Conservation (phyloP, 148 eudicot species). For the Polygonum aviculare region DNA sequence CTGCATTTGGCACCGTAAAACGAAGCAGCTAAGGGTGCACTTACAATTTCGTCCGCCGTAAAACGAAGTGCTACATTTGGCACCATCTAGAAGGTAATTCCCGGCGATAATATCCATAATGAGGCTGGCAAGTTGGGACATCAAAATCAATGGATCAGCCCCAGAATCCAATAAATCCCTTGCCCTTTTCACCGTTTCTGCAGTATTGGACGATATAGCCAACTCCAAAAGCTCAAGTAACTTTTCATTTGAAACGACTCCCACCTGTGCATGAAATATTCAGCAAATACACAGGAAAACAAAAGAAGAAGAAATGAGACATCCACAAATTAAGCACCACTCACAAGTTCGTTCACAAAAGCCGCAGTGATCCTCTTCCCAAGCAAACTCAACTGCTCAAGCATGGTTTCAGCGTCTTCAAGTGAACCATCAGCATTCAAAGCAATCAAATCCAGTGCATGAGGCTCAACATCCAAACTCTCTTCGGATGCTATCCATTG, state of each 20-base stretch:
- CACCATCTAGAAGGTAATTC: constrained; percentile 47
- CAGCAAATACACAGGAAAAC: not conserved
- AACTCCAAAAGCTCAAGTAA: constrained; percentile 79
- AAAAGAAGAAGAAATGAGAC: not conserved
- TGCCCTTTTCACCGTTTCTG: constrained; percentile 85
- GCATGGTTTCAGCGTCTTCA: constrained; percentile 94
- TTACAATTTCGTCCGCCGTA: constrained; percentile 66
- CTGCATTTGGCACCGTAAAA: not conserved
- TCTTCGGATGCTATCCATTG: constrained; percentile 60
- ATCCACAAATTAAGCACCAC: constrained; percentile 20
- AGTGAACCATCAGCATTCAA: constrained; percentile 89
- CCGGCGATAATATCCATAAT: constrained; percentile 96
- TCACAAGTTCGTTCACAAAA: constrained; percentile 93
- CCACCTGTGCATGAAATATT: constrained; percentile 42
- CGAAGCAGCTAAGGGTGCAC: constrained; percentile 20
- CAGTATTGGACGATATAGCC: constrained; percentile 90
- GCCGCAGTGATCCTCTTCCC: constrained; percentile 71
- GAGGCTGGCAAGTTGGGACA: constrained; percentile 84
- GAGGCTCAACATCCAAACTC: constrained; percentile 68
- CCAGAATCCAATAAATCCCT: constrained; percentile 93
- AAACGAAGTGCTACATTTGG: constrained; percentile 35
- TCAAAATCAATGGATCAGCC: constrained; percentile 72
- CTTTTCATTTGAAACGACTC: constrained; percentile 85
- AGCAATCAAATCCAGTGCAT: constrained; percentile 88
- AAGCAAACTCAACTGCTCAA: constrained; percentile 93